Evolutionary conservation across 495 filamentous ascomycete species (phyloP), one percentile per base, ranked within the genome.

Genomic region (Thozetella sp.): DNA sequence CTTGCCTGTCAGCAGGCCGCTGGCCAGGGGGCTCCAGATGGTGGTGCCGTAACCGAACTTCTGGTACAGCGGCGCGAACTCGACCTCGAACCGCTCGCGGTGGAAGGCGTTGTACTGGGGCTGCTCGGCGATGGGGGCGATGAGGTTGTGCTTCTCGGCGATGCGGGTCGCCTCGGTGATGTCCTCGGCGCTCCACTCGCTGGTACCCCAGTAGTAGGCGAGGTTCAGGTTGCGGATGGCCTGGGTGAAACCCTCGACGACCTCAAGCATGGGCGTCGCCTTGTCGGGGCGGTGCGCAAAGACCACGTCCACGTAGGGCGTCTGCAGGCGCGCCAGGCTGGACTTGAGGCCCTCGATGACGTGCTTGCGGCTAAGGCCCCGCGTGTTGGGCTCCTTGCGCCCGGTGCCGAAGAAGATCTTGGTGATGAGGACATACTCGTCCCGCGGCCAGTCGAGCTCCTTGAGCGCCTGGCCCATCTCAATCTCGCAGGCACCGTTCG

Each of bases 201-300:
- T 91, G 1, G 93, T 96, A 27, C 93, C 93, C 93, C 92, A 96
- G 82, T 96, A 95, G 69, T 95, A 88, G 22, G 89, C 87, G 50
- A 72, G 67, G 76, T 92, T 89, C 45, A 91, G 89, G 50, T 82
- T 82, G 71, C 88, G 79, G 63, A 96, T 92, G 26, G 89, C 73
- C 68, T 91, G 83, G 73, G 93, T 94, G 80, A 96, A 96, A 48
- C 80, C 92, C 57, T 92, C 86, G 34, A 96, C 93, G 34, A 86
- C 85, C 73, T 97, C 93, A 69, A 93, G 90, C 80, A 96, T 94
- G 2, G 93, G 93, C 0, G 92, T 95, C 45, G 87, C 77, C 3
- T 88, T 79, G 72, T 96, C 93, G 11, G 93, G 90, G 11, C 93
- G 87, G 71, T 97, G 93, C 3, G 92, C 92, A 69, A 91, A 94